Conservation (phyloP, 768 basidiomycete genomes). For the Leucosporidium creatinivorum region DNA sequence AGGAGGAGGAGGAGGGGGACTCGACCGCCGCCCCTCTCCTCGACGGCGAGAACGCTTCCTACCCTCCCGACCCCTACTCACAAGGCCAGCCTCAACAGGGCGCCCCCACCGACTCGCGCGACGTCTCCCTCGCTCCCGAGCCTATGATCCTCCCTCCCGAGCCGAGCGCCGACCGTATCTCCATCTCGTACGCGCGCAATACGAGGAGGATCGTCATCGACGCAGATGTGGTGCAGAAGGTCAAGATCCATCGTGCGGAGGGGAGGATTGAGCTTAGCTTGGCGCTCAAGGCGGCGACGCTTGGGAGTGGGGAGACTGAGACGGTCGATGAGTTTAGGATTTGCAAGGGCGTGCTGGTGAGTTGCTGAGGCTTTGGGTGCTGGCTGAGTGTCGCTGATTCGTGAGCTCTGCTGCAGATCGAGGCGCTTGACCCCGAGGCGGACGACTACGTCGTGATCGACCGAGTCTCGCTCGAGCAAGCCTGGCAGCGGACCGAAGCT, state of each 20-base stretch:
- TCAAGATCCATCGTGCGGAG: constrained; percentile 71
- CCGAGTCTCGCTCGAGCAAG: constrained; percentile 29
- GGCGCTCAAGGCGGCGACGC: constrained; percentile 35
- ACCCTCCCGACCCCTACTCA: constrained; percentile 1
- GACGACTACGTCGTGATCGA: constrained; percentile 40
- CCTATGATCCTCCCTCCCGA: constrained; percentile 17
- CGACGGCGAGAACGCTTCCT: neutral
- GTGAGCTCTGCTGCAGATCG: constrained; percentile 33
- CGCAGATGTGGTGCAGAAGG: constrained; percentile 71
- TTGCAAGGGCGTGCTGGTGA: constrained; percentile 68
- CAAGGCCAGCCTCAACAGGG: neutral
- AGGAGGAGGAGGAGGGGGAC: neutral
- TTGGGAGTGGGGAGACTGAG: constrained; percentile 12
- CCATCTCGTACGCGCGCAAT: constrained; percentile 88
- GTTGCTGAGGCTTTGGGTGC: constrained; percentile 38
- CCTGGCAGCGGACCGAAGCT: constrained; percentile 9
- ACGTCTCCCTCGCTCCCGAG: neutral
- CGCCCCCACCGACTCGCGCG: neutral
- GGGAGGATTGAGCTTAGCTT: constrained; percentile 78
- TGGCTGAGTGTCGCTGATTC: neutral
- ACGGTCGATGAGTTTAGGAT: constrained; percentile 27
- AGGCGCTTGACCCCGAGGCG: constrained; percentile 39
- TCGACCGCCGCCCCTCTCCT: neutral
- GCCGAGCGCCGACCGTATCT: constrained; percentile 49
- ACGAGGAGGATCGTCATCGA: constrained; percentile 79